phyloP scores from a whole-genome alignment of 306 rosid genomes.

The Hylodesmum podocarpum region DNA sequence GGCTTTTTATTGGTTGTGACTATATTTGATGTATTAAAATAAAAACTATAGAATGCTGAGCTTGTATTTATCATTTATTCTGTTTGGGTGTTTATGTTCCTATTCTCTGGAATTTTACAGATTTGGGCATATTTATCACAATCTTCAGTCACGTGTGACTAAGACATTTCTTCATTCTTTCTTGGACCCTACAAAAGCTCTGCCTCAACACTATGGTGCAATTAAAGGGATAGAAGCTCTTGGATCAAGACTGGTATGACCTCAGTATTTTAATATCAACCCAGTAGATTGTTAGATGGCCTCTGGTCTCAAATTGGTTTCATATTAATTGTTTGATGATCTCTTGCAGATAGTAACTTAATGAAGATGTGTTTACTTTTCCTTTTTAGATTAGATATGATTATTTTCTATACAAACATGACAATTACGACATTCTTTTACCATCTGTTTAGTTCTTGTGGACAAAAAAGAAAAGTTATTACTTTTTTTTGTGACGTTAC shows the following conservation, averaged over 20 bases:
- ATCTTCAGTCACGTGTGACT: constrained; percentile 84
- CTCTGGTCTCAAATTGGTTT: constrained; percentile 21
- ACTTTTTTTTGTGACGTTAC: not conserved
- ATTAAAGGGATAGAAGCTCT: constrained; percentile 87
- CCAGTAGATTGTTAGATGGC: constrained; percentile 15
- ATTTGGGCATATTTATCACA: constrained; percentile 84
- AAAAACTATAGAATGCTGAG: not conserved
- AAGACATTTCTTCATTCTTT: constrained; percentile 83
- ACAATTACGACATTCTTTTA: not conserved
- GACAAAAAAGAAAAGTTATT: not conserved
- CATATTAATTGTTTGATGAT: not conserved
- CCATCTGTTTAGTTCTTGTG: constrained; percentile 11
- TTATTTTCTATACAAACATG: constrained; percentile 1
- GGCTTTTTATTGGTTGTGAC: not conserved
- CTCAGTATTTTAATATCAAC: constrained; percentile 10
- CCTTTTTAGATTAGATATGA: not conserved
- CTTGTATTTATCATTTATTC: not conserved
- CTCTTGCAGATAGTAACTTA: constrained; percentile 6
- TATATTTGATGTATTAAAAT: not conserved
- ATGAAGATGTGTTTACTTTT: constrained; percentile 11
- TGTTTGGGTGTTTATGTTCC: constrained; percentile 9
- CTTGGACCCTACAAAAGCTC: constrained; percentile 81
- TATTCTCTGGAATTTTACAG: constrained; percentile 44
- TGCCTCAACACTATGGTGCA: constrained; percentile 95
- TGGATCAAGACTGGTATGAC: constrained; percentile 75